Conservation (phyloP, 371 early-diverging fungal species). For the Mortierella sp. region DNA sequence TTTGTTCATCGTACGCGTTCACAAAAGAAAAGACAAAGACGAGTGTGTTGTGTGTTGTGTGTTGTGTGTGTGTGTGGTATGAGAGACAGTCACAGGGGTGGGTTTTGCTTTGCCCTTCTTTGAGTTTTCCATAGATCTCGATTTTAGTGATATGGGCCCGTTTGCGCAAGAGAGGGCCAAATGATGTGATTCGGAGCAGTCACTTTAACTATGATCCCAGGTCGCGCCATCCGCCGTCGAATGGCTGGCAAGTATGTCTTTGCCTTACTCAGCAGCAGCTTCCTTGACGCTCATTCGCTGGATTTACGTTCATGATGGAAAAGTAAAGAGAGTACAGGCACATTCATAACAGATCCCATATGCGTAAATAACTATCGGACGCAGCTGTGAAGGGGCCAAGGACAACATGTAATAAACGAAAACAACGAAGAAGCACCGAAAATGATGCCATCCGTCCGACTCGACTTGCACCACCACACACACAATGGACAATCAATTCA, state of each 20-base stretch:
- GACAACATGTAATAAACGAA: not conserved
- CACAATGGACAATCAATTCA: too few relatives aligned
- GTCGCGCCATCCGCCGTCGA: conserved; percentile 2
- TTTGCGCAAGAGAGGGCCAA: conserved; percentile 4
- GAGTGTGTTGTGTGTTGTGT: too few relatives aligned
- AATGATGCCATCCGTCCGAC: conserved; percentile 46
- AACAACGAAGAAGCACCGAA: conserved; percentile 18
- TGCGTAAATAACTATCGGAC: not conserved
- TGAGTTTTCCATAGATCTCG: conserved; percentile 2
- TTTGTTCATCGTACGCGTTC: too few relatives aligned
- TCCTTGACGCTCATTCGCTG: conserved; percentile 10
- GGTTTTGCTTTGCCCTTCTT: too few relatives aligned
- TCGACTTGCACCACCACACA: conserved; percentile 1
- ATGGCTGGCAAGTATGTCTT: not conserved
- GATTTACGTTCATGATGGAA: not conserved
- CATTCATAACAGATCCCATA: not conserved
- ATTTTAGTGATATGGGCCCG: not conserved
- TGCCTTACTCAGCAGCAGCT: not conserved
- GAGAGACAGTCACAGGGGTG: too few relatives aligned
- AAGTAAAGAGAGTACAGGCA: not conserved
- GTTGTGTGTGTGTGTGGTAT: too few relatives aligned
- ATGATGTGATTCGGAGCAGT: conserved; percentile 6
- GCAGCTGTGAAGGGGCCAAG: not conserved
- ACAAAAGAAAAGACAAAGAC: too few relatives aligned
- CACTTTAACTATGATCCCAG: not conserved